phyloP scores from a whole-genome alignment of 2,329 filamentous ascomycete genomes.

The Ophiostoma fasciatum region DNA sequence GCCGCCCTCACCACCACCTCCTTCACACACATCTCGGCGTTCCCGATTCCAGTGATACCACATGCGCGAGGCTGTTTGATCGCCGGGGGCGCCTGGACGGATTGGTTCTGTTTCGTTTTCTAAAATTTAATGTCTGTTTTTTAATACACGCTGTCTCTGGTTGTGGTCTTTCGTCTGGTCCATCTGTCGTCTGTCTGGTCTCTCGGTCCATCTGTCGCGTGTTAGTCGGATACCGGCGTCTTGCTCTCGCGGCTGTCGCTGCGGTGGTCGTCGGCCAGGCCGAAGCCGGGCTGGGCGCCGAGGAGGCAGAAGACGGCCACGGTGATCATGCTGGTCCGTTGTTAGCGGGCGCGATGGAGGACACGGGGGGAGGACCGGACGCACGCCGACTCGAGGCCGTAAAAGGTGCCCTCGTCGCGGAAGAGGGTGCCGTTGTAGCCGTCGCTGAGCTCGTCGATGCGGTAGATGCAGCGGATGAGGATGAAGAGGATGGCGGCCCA shows the following conservation, averaged over 20 bases:
- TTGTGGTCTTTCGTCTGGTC: too few relatives aligned
- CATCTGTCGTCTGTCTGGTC: too few relatives aligned
- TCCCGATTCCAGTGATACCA: too few relatives aligned
- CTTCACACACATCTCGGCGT: too few relatives aligned
- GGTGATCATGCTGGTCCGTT: conserved; percentile 4
- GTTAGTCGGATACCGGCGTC: too few relatives aligned
- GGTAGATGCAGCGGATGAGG: conserved; percentile 39
- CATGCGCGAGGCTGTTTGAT: too few relatives aligned
- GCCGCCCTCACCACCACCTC: too few relatives aligned
- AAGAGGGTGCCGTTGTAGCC: conserved; percentile 45
- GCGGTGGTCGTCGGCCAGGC: conserved; percentile 5
- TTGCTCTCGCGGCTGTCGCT: conserved; percentile 1
- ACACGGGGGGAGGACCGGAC: not conserved
- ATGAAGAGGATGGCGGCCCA: conserved; percentile 41
- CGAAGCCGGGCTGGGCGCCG: conserved; percentile 11
- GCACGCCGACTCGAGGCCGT: conserved; percentile 36
- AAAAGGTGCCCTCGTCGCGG: conserved; percentile 33
- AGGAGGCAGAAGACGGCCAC: conserved; percentile 10
- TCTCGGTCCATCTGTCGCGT: too few relatives aligned
- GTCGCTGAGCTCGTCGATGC: conserved; percentile 48
- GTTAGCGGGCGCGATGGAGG: not conserved
- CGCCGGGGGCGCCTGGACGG: too few relatives aligned
- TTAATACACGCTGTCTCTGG: too few relatives aligned
- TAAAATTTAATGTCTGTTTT: too few relatives aligned
- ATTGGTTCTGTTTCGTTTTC: too few relatives aligned